Percentiles rank a stretch among this genome's conserved stretches.
Conservation (phyloP, 2,329 filamentous ascomycete species). For the Cladophialophora bantiana region DNA sequence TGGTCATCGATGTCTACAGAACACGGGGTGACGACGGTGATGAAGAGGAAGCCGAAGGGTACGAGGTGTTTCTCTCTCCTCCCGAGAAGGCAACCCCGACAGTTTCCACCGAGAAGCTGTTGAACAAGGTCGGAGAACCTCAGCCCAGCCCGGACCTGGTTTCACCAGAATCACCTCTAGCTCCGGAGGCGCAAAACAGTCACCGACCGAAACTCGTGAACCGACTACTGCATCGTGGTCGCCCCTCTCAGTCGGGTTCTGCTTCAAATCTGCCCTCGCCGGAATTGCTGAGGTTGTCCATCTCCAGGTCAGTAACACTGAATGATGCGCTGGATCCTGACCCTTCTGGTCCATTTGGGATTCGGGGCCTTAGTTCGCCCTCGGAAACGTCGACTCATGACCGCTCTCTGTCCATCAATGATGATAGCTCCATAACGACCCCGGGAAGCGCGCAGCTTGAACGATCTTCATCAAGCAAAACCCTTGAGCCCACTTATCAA, state of each 20-base stretch:
- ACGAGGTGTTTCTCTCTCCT: constrained; percentile 34
- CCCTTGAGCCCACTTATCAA: constrained; percentile 32
- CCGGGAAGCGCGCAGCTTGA: constrained; percentile 22
- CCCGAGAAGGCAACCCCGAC: constrained; percentile 13
- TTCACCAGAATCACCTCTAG: constrained; percentile 8
- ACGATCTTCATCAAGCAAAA: constrained; percentile 26
- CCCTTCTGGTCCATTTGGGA: background rate
- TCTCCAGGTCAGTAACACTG: constrained; percentile 21
- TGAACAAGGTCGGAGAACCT: background rate
- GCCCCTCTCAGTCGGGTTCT: constrained; percentile 24
- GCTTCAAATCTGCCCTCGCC: constrained; percentile 13
- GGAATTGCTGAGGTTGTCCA: constrained; percentile 23
- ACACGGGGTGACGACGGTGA: constrained; percentile 34
- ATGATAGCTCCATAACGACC: constrained; percentile 28
- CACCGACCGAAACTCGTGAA: constrained; percentile 22
- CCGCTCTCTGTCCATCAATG: constrained; percentile 21
- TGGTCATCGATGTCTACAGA: constrained; percentile 38
- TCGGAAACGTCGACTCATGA: constrained; percentile 32
- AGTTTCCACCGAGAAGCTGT: constrained; percentile 10
- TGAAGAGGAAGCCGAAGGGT: constrained; percentile 36
- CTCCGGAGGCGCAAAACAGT: background rate
- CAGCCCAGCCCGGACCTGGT: constrained; percentile 9
- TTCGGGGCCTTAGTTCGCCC: constrained; percentile 28
- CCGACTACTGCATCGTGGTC: constrained; percentile 24
- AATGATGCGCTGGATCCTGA: constrained; percentile 25